phyloP scores from a whole-genome alignment of 2,329 filamentous ascomycete genomes.

The Teratosphaeria nubilosa region DNA sequence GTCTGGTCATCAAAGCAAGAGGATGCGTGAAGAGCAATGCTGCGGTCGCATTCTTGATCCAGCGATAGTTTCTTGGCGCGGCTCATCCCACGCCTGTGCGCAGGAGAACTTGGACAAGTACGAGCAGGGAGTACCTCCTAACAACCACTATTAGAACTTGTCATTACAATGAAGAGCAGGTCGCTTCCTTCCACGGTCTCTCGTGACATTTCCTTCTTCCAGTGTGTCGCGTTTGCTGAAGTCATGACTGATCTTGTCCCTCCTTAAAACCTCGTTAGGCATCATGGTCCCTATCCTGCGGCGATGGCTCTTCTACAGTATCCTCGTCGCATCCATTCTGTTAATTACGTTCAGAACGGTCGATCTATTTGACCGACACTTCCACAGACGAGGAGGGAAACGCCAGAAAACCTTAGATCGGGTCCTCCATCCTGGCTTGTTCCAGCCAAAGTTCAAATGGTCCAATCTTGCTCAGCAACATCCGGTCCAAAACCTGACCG shows the following conservation, averaged over 20 bases:
- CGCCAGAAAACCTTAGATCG: constrained; percentile 6
- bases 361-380: not conserved
- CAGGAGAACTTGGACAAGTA: not conserved
- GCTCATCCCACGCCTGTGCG: not conserved
- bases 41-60: not conserved
- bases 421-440: constrained; percentile 16
- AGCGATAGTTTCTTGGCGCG: not conserved
- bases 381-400: not conserved
- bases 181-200: not conserved
- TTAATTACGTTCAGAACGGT: constrained; percentile 9
- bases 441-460: constrained; percentile 22
- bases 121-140: not conserved
- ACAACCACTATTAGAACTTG: not conserved
- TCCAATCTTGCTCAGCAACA: constrained; percentile 37
- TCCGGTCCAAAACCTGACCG: constrained; percentile 64
- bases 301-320: constrained; percentile 15
- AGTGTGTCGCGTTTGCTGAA: not conserved
- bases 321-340: constrained; percentile 13
- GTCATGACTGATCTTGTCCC: not conserved
- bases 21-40: not conserved
- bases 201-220: not conserved
- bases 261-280: not conserved
- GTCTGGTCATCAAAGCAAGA: not conserved
- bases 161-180: not conserved
- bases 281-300: constrained; percentile 18